phyloP scores from a whole-genome alignment of 1,284 basidiomycete species.

The Ganoderma leucocontextum region DNA sequence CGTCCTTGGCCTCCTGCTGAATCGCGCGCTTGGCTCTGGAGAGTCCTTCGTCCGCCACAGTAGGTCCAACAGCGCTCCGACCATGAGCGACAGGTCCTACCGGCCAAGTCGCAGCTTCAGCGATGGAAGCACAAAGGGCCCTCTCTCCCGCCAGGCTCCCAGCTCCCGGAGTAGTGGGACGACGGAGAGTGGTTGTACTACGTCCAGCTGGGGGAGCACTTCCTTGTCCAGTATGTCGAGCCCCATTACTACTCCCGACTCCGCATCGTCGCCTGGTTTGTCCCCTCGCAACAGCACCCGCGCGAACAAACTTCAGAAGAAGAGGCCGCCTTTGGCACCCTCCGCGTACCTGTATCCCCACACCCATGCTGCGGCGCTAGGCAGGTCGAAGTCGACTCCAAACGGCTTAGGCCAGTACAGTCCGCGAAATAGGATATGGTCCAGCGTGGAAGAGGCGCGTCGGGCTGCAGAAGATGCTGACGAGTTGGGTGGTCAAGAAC shows the following conservation, averaged over 20 bases:
- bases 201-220: slow-evolving; percentile 27
- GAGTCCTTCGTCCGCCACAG: slow-evolving; percentile 16
- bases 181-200: slow-evolving; percentile 28
- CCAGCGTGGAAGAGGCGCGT: slow-evolving; percentile 30
- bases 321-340: slow-evolving; percentile 31
- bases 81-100: slow-evolving; percentile 28
- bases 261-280: slow-evolving; percentile 25
- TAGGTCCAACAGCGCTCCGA: slow-evolving; percentile 24
- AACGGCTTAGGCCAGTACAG: slow-evolving; percentile 26
- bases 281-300: slow-evolving; percentile 28
- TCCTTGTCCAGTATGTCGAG: slow-evolving; percentile 30
- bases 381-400: slow-evolving; percentile 33
- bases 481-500: slow-evolving; percentile 18
- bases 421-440: slow-evolving; percentile 28
- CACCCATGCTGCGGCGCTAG: slow-evolving; percentile 22
- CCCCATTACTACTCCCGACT: slow-evolving; percentile 36
- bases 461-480: slow-evolving; percentile 26
- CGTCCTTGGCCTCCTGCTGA: slow-evolving; percentile 22
- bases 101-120: slow-evolving; percentile 32
- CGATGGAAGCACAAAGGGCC: slow-evolving; percentile 21
- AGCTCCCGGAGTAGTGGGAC: slow-evolving; percentile 27
- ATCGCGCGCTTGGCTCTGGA: slow-evolving; percentile 27
- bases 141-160: slow-evolving; percentile 20
- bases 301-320: slow-evolving; percentile 36
- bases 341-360: slow-evolving; percentile 30